Evolutionary conservation across 2,329 filamentous ascomycete species (phyloP), one percentile per base, ranked within the genome.

Genomic region (Seiridium unicorne): DNA sequence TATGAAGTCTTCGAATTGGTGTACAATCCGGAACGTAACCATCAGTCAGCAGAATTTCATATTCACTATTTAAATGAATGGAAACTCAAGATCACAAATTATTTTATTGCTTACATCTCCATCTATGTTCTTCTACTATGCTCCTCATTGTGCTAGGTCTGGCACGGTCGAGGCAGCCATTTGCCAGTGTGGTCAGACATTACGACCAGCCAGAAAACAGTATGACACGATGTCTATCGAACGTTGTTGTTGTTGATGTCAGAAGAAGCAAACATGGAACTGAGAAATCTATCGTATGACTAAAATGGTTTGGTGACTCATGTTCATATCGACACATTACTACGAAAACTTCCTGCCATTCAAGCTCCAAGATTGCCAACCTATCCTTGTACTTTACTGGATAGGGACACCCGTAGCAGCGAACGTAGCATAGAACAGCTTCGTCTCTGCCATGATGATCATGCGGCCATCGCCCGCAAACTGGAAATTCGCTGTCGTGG

Each of bases 401-500:
- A 55, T 55, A 11, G 32, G 35, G 32, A 38, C 31, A 18, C 57
- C 57, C 40, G n/a, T 36, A 11, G 57, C 57, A 34, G 57, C 57
- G 11, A 79, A 59, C 3, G 72, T 77, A 1, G 69, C 77, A 61
- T 74, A 78, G 58, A 70, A 79, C 42, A 79, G 67, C 62, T 76
- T 64, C 3, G 74, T 76, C 68, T 78, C 76, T 0, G 73, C 74
- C n/a, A 73, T 69, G 18, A 79, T 74, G n/a, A 79, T 71, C 71
- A 79, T 70, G 11, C 73, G 67, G 6, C 75, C 76, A 9, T 72
- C 64, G 5, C 77, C 76, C 4, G 76, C 79, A 63, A 83, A 82
- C 63, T 79, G 75, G 69, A 83, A 83, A 68, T 83, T 83, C 13
- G 80, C 79, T 1, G 68, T 73, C 1, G 68, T 74, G 55, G 75